These are phyloP conservation scores for Colletotrichum sp. DNA, from an alignment of 2,329 filamentous ascomycete species.

Conservation along the genomic window DNA sequence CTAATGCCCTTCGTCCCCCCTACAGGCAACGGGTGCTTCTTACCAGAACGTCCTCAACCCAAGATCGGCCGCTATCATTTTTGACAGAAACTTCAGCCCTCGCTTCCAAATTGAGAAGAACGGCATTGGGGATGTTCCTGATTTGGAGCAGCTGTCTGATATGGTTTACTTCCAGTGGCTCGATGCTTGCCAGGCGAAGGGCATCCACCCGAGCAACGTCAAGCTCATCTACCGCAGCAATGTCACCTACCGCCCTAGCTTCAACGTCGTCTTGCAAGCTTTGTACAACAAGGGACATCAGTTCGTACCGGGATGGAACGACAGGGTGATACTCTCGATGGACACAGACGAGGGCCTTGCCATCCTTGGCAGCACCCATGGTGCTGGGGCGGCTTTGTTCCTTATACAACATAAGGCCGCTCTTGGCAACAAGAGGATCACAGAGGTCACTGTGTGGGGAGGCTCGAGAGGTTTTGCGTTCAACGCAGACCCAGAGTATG, in stretches of 20 bases:
- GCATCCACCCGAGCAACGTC: not conserved
- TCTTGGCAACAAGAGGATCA: not conserved
- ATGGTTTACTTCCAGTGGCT: not conserved
- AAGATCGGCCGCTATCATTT: not conserved
- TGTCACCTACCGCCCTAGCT: not conserved
- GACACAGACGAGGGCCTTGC: not conserved
- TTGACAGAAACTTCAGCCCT: not conserved
- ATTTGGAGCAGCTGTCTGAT: not conserved
- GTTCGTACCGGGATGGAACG: not conserved
- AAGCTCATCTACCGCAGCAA: not conserved
- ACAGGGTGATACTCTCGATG: not conserved
- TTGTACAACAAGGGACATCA: not conserved
- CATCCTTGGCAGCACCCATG: not conserved
- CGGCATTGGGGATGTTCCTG: not conserved
- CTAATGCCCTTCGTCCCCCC: not conserved
- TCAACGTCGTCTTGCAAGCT: not conserved
- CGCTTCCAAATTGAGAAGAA: not conserved
- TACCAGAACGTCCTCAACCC: not conserved
- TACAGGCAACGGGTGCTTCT: not conserved
- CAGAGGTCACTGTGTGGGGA: not conserved
- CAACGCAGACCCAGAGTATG: not conserved
- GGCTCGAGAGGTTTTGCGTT: not conserved
- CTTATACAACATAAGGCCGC: not conserved
- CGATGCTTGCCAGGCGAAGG: not conserved
- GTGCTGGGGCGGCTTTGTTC: not conserved